Evolutionary conservation across 2,329 filamentous ascomycete species (phyloP).

Genomic region (Scedosporium minutisporum): DNA sequence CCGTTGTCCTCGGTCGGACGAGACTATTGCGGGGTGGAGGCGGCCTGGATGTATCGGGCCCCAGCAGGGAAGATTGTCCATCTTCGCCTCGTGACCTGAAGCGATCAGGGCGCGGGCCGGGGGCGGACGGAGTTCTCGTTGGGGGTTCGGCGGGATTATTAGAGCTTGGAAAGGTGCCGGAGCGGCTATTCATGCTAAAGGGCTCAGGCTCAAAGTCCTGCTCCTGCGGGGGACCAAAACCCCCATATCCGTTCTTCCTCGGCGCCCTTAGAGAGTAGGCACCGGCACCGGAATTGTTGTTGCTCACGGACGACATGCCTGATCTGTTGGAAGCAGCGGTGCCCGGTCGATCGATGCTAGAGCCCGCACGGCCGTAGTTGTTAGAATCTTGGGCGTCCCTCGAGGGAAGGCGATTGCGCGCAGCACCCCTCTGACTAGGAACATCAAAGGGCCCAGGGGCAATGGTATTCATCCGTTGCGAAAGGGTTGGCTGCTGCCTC

Average conservation of each 20-base stretch:
- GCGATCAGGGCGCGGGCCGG: slow-evolving; percentile 31
- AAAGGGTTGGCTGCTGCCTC: slow-evolving; percentile 26
- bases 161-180: slow-evolving; percentile 43
- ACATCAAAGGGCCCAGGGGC: slow-evolving; percentile 57
- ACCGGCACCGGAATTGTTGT: slow-evolving; percentile 7
- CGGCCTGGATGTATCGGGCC: slow-evolving; percentile 35
- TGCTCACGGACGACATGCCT: slow-evolving; percentile 11
- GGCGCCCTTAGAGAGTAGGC: slow-evolving; percentile 27
- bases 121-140: slow-evolving; percentile 36
- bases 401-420: slow-evolving; percentile 23
- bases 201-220: slow-evolving; percentile 26
- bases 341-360: slow-evolving; percentile 16
- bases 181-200: slow-evolving; percentile 30
- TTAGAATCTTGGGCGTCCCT: slow-evolving; percentile 16
- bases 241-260: slow-evolving; percentile 46
- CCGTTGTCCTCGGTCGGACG: slow-evolving; percentile 30
- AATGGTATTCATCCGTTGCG: slow-evolving; percentile 57
- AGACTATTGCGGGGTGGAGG: slow-evolving; percentile 44
- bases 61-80: neutral
- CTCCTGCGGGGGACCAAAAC: slow-evolving; percentile 40
- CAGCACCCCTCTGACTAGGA: slow-evolving; percentile 11
- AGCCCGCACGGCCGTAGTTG: slow-evolving; percentile 12
- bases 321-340: slow-evolving; percentile 21
- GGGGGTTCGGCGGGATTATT: slow-evolving; percentile 27
- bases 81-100: slow-evolving; percentile 29